Base-by-base conservation (phyloP, 1,284 basidiomycete genomes). In the Trichosporon coremiiforme region DNA sequence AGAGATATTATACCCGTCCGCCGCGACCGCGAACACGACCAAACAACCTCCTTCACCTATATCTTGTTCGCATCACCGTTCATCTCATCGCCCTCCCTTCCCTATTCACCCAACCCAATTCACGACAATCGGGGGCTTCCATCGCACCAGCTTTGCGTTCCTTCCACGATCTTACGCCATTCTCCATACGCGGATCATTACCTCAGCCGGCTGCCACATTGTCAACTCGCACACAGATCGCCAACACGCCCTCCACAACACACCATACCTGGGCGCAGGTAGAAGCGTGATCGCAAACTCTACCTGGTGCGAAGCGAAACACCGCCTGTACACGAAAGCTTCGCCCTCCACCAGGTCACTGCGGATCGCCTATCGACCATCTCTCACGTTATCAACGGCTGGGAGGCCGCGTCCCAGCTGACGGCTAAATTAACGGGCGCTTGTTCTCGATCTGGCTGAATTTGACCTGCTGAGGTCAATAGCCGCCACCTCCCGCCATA, bases 1-100 rank as follows among this genome's bases (percentile, higher is more conserved):
- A 60, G 57, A 60, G 57, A 60, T 31, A 33, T 15, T 60, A 60
- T 60, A 60, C 35, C 57, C 57, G 31, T 33, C 57, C 6, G 29
- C 31, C 7, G 7, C 31, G 57, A 55, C 22, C 53, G 12, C 57
- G 17, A 9, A 15, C 17, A 0, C 31, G 57, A 31, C 22, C 53
- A 33, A 33, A 33, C 57, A 33, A 53, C 20, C 4, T 22, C 47
- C 4, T 8, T 33, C 33, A 33, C 47, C 47, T 53, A 53, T 53
- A 53, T 53, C 47, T 53, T 53, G 20, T 7, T 53, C 47, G 57
- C 29, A 35, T 33, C 15, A 17, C 57, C 57, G 17, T n/a, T 33
- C 17, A 35, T 25, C 13, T 55, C 22, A 53, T 22, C 50, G 50
- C 20, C 50, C 55, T 60, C 31, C 17, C 15, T n/a, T 10, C 15